phyloP scores from a whole-genome alignment of 768 basidiomycete species.

The Daedalea quercina region DNA sequence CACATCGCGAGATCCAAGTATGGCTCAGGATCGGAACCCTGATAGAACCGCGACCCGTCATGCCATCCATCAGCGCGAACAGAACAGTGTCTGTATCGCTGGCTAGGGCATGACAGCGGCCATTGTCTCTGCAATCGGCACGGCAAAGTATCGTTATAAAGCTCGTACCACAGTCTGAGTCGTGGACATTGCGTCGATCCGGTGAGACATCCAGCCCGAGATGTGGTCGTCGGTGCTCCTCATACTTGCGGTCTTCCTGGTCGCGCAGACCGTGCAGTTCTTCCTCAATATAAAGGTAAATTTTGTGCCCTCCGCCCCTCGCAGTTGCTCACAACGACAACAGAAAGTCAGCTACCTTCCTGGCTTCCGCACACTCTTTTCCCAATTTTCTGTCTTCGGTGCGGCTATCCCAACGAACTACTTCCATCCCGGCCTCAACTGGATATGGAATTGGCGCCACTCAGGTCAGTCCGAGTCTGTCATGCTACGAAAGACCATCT shows the following conservation, averaged over 20 bases:
- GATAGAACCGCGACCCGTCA: no score
- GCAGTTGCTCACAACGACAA: not conserved
- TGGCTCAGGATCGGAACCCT: no score
- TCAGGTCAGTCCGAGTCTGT: not conserved
- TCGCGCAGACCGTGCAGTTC: not conserved
- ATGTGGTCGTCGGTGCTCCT: not conserved
- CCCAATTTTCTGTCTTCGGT: not conserved
- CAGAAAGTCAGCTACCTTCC: conserved; percentile 1
- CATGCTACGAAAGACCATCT: no score
- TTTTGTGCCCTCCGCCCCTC: not conserved
- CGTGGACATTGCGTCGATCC: not conserved
- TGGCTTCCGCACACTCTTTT: conserved; percentile 1
- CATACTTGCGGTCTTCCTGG: not conserved
- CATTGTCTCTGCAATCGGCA: no score
- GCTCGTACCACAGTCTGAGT: not conserved
- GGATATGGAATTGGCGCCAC: conserved; percentile 1
- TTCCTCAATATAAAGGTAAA: not conserved
- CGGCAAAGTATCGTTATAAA: not conserved
- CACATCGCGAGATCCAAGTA: no score
- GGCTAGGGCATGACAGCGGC: no score
- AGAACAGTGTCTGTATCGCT: no score
- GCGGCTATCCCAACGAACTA: not conserved
- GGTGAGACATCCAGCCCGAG: not conserved
- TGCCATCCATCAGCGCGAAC: no score
- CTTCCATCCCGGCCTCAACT: conserved; percentile 4